phyloP scores from a whole-genome alignment of 768 basidiomycete species.

The Agrocybe chaxingu region DNA sequence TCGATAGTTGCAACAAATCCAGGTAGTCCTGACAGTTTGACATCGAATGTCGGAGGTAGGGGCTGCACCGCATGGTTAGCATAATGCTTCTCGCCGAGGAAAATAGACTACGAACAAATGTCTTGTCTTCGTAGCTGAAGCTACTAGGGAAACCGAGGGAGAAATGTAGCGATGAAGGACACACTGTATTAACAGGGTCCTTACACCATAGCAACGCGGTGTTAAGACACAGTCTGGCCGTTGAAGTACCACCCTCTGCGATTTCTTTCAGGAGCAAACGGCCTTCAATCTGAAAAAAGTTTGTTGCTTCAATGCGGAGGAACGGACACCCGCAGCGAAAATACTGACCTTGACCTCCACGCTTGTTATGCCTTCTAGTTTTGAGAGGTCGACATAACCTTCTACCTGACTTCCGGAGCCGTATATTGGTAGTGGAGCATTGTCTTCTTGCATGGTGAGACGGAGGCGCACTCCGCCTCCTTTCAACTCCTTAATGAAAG shows the following conservation, averaged over 20 bases:
- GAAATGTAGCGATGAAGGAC: conserved; percentile 55
- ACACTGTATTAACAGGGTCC: conserved; percentile 36
- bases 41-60: conserved; percentile 67
- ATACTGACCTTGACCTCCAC: conserved; percentile 61
- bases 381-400: conserved; percentile 53
- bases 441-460: conserved; percentile 50
- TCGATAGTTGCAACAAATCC: conserved; percentile 67
- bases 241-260: conserved; percentile 61
- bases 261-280: conserved; percentile 56
- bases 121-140: conserved; percentile 51
- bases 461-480: conserved; percentile 49
- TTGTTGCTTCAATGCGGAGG: conserved; percentile 1
- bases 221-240: conserved; percentile 48
- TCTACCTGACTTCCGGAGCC: conserved; percentile 47
- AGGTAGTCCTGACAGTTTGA: conserved; percentile 67
- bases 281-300: conserved; percentile 53
- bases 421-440: conserved; percentile 53
- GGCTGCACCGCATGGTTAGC: conserved; percentile 34
- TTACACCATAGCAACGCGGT: conserved; percentile 58
- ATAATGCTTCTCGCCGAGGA: conserved; percentile 1
- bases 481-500: conserved; percentile 59
- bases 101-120: conserved; percentile 47
- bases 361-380: conserved; percentile 50
- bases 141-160: conserved; percentile 53
- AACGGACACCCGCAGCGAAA: conserved; percentile 3